Evolutionary conservation across 192 early-diverging fungal species (phyloP), one percentile per base, ranked within the genome.

Genomic region (Diversispora eburnea): DNA sequence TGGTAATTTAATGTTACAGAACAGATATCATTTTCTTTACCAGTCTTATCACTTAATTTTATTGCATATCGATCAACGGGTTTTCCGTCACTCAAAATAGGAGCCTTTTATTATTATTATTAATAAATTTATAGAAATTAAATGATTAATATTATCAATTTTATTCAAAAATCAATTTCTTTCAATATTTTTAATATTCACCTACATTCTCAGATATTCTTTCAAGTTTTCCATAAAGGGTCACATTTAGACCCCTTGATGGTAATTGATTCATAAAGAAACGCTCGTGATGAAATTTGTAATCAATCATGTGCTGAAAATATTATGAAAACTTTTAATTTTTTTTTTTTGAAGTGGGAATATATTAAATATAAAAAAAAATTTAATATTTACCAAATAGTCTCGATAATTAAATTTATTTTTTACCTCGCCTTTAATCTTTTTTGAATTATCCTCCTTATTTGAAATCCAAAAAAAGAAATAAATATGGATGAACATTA

Each of bases 41-140:
- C 60, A 5, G 60, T 62, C 39, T 17, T 62, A 13, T 62, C 60
- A 6, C 60, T 62, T 41, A 62, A 15, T n/a, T 62, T 62, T 62
- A 62, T 62, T 15, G 39, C 5, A 15, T 62, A 62, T 33, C 22
- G 22, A 6, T 62, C 60, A 0, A 62, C 41, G 25, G 9, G 15
- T 7, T 42, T 42, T 7, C 41, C 60, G 41, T 62, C 17, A 41
- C 13, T 39, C 49, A 51, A 51, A 51, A 51, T 51, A 0, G 49
- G 49, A 51, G 9, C 13, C 13, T 62, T 62, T 13, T 42, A 39
- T 10, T 62, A 12, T 13, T 42, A 39, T 10, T 62, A 12, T 6
- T 15, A 15, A 41, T 33, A 17, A 17, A 42, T 39, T 8, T 41
- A 41, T 13, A 15, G 1, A 62, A 43, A 5, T 43, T 22, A 9